Conservation (phyloP, 352 stramenopile species). For the Phytopythium ostracodes region DNA sequence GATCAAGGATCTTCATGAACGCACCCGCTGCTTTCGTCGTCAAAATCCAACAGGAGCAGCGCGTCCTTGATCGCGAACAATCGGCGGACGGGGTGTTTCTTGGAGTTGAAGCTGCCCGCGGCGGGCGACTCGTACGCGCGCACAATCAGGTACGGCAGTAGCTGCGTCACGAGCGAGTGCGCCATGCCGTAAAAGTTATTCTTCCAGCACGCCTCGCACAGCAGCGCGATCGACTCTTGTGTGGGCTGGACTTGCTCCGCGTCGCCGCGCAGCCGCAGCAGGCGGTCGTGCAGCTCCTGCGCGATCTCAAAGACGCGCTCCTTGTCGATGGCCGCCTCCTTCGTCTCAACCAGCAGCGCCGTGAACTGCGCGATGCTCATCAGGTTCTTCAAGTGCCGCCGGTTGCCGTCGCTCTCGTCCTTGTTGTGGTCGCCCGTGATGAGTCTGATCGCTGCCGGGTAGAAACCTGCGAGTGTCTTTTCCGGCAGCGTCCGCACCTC, state of each 20-base stretch:
- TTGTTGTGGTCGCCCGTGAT: conserved; percentile 21
- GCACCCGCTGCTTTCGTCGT: conserved; percentile 73
- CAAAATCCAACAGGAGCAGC: conserved; percentile 75
- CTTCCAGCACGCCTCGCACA: conserved; percentile 78
- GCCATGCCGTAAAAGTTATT: conserved; percentile 50
- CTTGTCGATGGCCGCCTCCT: conserved; percentile 47
- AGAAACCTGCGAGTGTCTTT: conserved; percentile 45
- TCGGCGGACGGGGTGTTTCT: conserved; percentile 68
- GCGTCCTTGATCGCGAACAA: conserved; percentile 77
- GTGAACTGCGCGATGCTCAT: conserved; percentile 52
- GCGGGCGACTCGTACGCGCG: conserved; percentile 63
- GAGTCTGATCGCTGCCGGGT: conserved; percentile 34
- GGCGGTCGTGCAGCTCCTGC: conserved; percentile 61
- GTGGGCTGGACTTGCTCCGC: conserved; percentile 27
- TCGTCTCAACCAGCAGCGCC: conserved; percentile 50
- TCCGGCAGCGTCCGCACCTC: conserved; percentile 51
- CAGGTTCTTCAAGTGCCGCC: conserved; percentile 27
- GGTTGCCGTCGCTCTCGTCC: conserved; percentile 15
- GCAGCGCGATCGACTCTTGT: conserved; percentile 66
- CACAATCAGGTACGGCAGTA: conserved; percentile 83
- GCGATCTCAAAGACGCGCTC: conserved; percentile 53
- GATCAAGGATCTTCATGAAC: conserved; percentile 1
- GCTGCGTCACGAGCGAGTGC: conserved; percentile 74
- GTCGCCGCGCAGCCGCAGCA: conserved; percentile 51
- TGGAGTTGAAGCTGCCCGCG: conserved; percentile 49